Base-by-base conservation (phyloP, 345 rosid species). In the Cardamine chenopodiifolia region DNA sequence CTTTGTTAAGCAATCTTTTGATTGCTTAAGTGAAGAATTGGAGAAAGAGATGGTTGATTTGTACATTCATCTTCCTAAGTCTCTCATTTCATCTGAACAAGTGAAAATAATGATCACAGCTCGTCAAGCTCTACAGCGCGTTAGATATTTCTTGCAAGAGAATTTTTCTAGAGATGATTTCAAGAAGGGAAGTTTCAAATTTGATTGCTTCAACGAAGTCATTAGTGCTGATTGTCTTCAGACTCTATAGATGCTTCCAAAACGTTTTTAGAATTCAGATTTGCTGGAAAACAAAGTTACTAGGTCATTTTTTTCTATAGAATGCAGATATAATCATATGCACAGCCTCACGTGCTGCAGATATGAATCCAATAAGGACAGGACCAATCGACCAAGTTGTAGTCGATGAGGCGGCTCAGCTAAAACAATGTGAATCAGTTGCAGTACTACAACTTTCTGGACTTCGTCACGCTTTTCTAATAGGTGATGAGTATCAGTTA, bases 311-410 rank as follows among this genome's bases (percentile, higher is more conserved):
- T 44, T 86, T 82, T 22, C 66, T 83, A 45, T 42, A 54, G 11
- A 75, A 75, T 3, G 85, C 85, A 0, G 23, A 53, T 22, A 37
- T 86, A 7, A 52, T 83, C 20, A 76, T 86, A 32, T 85, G 85
- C 7, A 83, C 87, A 3, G 75, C 82, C 34, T 82, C 85, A 0
- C 75, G 83, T 35, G 82, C 85, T 20, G 48, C 67, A 0, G 79
- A 68, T 7, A 26, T 83, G 52, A 70, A 53, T 23, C 18, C 25
- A 3, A 23, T 1, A 40, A 52, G 67, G 23, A 66, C 35, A 14
- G 42, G 17, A 32, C 29, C 65, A 2, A 5, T 83, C 1, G 44
- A 77, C 29, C 5, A n/a, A n/a, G n/a, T n/a, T n/a, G n/a, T n/a
- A n/a, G n/a, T n/a, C n/a, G n/a, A n/a, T n/a, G n/a, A n/a, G n/a